phyloP scores from a whole-genome alignment of 495 filamentous ascomycete species.

The Penicillium paradoxum region DNA sequence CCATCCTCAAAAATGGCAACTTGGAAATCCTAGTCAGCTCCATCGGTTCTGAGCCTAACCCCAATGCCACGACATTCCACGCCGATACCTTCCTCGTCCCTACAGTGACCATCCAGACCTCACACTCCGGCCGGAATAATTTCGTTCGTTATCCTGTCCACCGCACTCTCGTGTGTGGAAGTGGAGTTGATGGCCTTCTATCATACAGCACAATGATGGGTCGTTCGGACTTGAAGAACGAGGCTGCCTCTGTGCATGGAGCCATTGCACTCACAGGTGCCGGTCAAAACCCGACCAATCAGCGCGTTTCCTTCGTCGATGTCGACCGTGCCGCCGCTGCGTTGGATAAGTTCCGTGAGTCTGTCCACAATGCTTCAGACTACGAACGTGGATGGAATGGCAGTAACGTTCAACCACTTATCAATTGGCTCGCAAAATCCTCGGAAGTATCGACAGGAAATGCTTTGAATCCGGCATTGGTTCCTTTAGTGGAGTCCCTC shows the following conservation, averaged over 20 bases:
- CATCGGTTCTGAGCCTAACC: conserved; percentile 38
- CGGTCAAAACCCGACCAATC: conserved; percentile 24
- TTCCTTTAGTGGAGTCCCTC: conserved; percentile 61
- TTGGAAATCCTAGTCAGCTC: conserved; percentile 75
- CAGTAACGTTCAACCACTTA: conserved; percentile 59
- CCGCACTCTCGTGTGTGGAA: conserved; percentile 67
- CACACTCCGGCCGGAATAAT: conserved; percentile 53
- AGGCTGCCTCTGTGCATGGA: conserved; percentile 46
- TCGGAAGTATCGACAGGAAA: conserved; percentile 39
- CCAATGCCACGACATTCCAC: conserved; percentile 46
- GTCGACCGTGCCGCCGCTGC: conserved; percentile 52
- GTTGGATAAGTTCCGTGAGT: conserved; percentile 59
- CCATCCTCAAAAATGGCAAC: conserved; percentile 59
- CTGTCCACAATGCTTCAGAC: conserved; percentile 58
- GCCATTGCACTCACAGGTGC: conserved; percentile 49
- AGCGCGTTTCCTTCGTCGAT: conserved; percentile 48
- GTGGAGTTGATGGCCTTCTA: conserved; percentile 55
- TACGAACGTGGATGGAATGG: conserved; percentile 72
- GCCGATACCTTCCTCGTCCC: conserved; percentile 62
- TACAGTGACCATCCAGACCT: conserved; percentile 60
- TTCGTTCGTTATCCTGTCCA: conserved; percentile 80
- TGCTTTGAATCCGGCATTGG: conserved; percentile 56
- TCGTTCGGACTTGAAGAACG: conserved; percentile 30
- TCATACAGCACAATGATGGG: conserved; percentile 45
- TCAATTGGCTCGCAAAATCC: conserved; percentile 59